Conservation (phyloP, 164 flowering plant genomes). For the Vitis rotundifolia region DNA sequence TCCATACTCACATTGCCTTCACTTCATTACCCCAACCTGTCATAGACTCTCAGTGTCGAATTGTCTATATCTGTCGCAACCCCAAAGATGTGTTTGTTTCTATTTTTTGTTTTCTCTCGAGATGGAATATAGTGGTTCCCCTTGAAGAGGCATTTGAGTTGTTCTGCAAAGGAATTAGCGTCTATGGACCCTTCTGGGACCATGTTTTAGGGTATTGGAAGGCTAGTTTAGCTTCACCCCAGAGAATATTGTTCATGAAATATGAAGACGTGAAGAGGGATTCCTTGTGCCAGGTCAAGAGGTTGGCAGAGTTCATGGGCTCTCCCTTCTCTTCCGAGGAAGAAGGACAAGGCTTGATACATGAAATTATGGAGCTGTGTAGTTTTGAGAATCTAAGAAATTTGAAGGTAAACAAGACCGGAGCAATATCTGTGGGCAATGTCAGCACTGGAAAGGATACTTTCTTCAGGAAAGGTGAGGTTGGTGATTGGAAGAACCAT, state of each 20-base stretch:
- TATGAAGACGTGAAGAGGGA: neutral
- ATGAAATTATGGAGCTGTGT: neutral
- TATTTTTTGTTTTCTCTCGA: neutral
- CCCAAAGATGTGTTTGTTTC: neutral
- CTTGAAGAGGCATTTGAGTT: neutral
- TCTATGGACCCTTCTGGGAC: slow-evolving; percentile 1
- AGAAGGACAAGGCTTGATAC: neutral
- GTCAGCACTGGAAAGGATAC: neutral
- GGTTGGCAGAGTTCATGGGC: slow-evolving; percentile 3
- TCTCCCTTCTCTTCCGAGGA: neutral
- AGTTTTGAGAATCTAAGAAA: neutral
- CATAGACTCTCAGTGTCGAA: no score
- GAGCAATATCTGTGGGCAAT: neutral
- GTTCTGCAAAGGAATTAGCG: neutral
- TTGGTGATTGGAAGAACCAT: slow-evolving; percentile 14
- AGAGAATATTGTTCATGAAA: neutral
- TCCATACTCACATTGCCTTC: neutral
- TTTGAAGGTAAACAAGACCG: neutral
- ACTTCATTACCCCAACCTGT: no score
- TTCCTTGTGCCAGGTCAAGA: neutral
- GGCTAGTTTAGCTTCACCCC: neutral
- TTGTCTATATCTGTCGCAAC: no score
- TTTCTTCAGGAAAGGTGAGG: slow-evolving; percentile 12
- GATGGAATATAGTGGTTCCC: no score
- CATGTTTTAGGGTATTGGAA: slow-evolving; percentile 2